phyloP scores from a whole-genome alignment of 495 filamentous ascomycete genomes.

The Elaphomyces granulatus region DNA sequence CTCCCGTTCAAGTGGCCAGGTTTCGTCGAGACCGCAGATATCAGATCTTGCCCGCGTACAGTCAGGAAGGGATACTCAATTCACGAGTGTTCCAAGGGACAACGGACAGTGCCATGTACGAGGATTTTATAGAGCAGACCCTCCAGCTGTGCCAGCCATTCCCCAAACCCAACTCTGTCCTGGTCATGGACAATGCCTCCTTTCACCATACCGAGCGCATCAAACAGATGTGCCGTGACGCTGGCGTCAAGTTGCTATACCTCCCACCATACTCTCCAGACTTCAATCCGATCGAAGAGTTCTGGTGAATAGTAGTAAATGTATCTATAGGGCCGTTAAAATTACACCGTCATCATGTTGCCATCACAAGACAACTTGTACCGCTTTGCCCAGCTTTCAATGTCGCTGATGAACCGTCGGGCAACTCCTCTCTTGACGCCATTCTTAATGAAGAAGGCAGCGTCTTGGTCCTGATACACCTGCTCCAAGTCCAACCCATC shows the following conservation, averaged over 20 bases:
- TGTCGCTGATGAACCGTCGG: slow-evolving; percentile 17
- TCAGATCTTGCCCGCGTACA: slow-evolving; percentile 26
- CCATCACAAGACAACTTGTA: too few relatives aligned
- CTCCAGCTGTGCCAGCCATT: slow-evolving; percentile 22
- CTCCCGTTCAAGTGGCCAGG: slow-evolving; percentile 15
- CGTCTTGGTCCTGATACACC: slow-evolving; percentile 15
- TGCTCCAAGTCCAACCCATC: slow-evolving; percentile 15
- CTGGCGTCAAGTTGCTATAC: slow-evolving; percentile 20
- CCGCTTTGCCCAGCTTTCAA: slow-evolving; percentile 15
- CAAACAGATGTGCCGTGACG: slow-evolving; percentile 18
- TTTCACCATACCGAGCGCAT: slow-evolving; percentile 20
- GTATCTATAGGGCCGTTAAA: too few relatives aligned
- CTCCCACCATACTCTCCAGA: slow-evolving; percentile 19
- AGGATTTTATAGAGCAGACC: slow-evolving; percentile 26
- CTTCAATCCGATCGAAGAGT: slow-evolving; percentile 15
- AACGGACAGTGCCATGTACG: slow-evolving; percentile 20
- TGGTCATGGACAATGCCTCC: slow-evolving; percentile 30
- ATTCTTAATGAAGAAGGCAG: slow-evolving; percentile 14
- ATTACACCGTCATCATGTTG: too few relatives aligned
- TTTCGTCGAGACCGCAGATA: slow-evolving; percentile 19
- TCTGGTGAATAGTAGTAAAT: too few relatives aligned
- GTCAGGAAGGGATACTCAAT: slow-evolving; percentile 19
- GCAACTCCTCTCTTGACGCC: slow-evolving; percentile 16
- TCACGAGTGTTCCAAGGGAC: slow-evolving; percentile 21
- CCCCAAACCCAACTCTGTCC: slow-evolving; percentile 25